A percentile compares a stretch with the other conserved stretches of the same genome.
Conservation (phyloP, 768 basidiomycete genomes). For the Gloeophyllum trabeum region DNA sequence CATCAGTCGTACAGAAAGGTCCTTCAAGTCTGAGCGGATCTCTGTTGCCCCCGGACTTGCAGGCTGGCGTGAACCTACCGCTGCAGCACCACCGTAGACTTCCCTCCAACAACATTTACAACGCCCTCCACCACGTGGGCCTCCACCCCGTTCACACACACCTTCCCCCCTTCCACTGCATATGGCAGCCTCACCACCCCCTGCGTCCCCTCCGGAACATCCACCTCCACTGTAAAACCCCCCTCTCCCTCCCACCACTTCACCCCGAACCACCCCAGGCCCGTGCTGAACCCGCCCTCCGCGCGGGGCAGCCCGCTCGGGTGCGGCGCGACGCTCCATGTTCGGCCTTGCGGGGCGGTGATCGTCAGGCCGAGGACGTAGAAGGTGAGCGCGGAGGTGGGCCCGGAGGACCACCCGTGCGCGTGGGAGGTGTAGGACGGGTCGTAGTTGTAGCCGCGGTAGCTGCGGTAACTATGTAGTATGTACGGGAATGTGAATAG, state of each 20-base stretch:
- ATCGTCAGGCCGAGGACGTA: constrained; percentile 44
- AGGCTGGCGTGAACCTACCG: no score
- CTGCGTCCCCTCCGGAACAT: constrained; percentile 18
- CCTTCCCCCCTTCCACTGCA: constrained; percentile 8
- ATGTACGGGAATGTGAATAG: background rate
- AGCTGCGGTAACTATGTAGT: constrained; percentile 32
- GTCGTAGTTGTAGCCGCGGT: constrained; percentile 45
- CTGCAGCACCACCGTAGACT: background rate
- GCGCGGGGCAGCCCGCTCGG: constrained; percentile 27
- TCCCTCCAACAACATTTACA: background rate
- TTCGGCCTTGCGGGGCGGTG: constrained; percentile 32
- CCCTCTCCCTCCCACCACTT: constrained; percentile 22
- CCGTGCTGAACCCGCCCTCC: constrained; percentile 42
- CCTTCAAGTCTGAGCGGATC: no score
- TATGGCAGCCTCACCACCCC: constrained; percentile 19
- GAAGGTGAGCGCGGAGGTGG: constrained; percentile 44
- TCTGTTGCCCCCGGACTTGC: no score
- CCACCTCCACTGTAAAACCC: constrained; percentile 13
- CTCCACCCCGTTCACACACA: constrained; percentile 6
- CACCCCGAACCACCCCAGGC: constrained; percentile 38
- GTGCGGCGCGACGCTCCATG: constrained; percentile 38
- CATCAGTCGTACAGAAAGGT: no score
- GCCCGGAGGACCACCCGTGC: constrained; percentile 50
- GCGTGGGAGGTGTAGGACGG: constrained; percentile 48
- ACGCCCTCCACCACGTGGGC: background rate